Evolutionary conservation across 768 basidiomycete genomes (phyloP).

Genomic region (Coprinopsis sp.): DNA sequence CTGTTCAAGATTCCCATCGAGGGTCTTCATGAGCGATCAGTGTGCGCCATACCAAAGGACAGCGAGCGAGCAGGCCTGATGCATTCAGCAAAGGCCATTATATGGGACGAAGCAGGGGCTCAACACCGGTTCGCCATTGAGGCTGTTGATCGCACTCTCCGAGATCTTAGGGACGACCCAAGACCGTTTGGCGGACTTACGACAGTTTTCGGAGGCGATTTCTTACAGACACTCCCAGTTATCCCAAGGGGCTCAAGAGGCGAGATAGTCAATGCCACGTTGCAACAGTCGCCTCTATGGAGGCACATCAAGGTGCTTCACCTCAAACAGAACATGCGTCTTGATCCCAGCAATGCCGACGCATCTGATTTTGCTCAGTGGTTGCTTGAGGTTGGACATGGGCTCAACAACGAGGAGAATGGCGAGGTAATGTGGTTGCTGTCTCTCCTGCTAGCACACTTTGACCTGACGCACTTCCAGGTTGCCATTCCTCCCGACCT

Average conservation of each 20-base stretch:
- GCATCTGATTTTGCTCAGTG: slow-evolving; percentile 9
- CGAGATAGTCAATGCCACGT: slow-evolving; percentile 31
- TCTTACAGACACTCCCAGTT: neutral
- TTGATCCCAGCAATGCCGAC: slow-evolving; percentile 12
- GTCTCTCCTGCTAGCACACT: neutral
- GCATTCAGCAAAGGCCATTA: slow-evolving; percentile 25
- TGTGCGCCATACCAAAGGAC: slow-evolving; percentile 28
- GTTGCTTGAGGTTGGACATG: slow-evolving; percentile 23
- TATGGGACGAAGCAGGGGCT: slow-evolving; percentile 43
- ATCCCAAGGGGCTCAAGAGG: slow-evolving; percentile 30
- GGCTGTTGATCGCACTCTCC: slow-evolving; percentile 33
- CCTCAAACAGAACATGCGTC: slow-evolving; percentile 35
- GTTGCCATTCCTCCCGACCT: neutral
- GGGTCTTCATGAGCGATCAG: slow-evolving; percentile 18
- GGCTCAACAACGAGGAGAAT: slow-evolving; percentile 4
- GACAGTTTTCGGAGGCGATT: neutral
- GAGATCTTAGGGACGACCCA: slow-evolving; percentile 26
- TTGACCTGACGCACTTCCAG: too few relatives aligned
- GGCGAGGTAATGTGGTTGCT: neutral
- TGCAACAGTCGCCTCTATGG: slow-evolving; percentile 37
- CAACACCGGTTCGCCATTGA: slow-evolving; percentile 34
- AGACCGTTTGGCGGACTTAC: slow-evolving; percentile 33
- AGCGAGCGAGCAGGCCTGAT: slow-evolving; percentile 28
- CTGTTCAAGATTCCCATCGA: slow-evolving; percentile 45
- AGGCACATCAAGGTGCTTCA: slow-evolving; percentile 22